Evolutionary conservation across 2,329 filamentous ascomycete genomes (phyloP), one percentile per base, ranked within the genome.

Genomic region (Sarocladiaceae sp.): DNA sequence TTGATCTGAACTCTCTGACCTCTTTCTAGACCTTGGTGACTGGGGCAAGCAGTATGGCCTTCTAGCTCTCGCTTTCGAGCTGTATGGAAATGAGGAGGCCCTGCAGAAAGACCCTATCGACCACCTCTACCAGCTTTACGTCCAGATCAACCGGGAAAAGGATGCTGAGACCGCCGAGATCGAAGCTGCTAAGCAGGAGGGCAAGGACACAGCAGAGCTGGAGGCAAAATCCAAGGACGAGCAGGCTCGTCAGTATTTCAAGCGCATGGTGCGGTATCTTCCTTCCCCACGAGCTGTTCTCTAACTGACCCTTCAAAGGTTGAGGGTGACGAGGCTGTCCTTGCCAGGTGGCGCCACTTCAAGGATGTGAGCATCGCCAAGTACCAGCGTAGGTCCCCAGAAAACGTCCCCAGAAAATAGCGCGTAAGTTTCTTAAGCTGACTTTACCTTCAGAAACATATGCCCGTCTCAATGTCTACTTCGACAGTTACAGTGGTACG

Each of bases 91-190:
- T 48, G 85, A 91, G 62, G 80, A 83, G 53, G 77, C 80, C 47
- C 72, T 93, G 11, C 63, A 76, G 50, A 72, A 73, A 39, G 85
- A 91, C 55, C 86, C 87, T 11, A 88, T 91, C 58, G 85, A 86
- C 61, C 87, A 93, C 60, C 69, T 93, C 9, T 90, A 83, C 62
- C 79, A 89, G 56, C 82, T 93, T 43, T 93, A 91, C 56, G 85
- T 90, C 50, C 77, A 80, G 61, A 88, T 91, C 62, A 88, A 84
- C 63, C 66, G 66, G 47, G 80, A 87, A 40, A 74, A 83, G 58
- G 63, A 69, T 2, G 76, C 72, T 0, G 83, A 90, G 67, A 82
- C 83, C 51, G 82, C 84, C 51, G 60, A 74, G 47, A 78, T 83
- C 19, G 80, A 81, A 54, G 70, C 66, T 33, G 66, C 73, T 51